Conservation (phyloP, 768 basidiomycete genomes). For the Hericium coralloides region DNA sequence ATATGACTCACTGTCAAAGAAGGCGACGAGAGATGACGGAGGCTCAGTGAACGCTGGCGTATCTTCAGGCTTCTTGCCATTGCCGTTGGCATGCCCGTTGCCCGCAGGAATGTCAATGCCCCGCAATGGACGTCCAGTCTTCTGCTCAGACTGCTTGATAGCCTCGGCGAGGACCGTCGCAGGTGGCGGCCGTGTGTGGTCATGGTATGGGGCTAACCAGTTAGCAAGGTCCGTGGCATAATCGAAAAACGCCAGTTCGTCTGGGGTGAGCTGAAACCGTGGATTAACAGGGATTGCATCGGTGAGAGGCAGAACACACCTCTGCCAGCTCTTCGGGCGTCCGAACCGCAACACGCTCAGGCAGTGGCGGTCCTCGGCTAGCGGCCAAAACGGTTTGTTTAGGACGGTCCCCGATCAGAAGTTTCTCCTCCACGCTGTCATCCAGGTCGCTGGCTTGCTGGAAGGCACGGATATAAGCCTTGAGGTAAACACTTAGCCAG, state of each 20-base stretch:
- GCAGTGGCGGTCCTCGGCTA: conserved; percentile 37
- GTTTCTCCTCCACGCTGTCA: conserved; percentile 68
- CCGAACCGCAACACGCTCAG: conserved; percentile 46
- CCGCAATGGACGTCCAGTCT: conserved; percentile 59
- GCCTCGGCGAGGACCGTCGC: conserved; percentile 66
- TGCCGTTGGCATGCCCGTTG: conserved; percentile 33
- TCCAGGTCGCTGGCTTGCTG: conserved; percentile 76
- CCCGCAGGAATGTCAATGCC: conserved; percentile 42
- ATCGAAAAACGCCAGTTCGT: conserved; percentile 49
- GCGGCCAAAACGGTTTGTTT: conserved; percentile 49
- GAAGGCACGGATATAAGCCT: conserved; percentile 69
- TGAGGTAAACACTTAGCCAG: conserved; percentile 67
- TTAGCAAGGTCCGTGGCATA: conserved; percentile 55
- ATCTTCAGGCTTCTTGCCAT: conserved; percentile 64
- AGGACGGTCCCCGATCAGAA: conserved; percentile 73
- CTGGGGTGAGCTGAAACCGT: conserved; percentile 48
- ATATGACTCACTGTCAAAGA: conserved; percentile 38
- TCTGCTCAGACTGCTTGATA: conserved; percentile 60
- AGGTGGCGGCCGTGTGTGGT: conserved; percentile 63
- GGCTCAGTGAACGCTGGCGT: conserved; percentile 55
- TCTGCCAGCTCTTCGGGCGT: conserved; percentile 46
- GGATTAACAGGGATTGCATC: not conserved
- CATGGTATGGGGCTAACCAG: conserved; percentile 75
- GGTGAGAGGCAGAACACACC: conserved; percentile 25
- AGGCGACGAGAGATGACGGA: conserved; percentile 41